phyloP scores from a whole-genome alignment of 2,329 filamentous ascomycete species.

The Orbilia oligospora region DNA sequence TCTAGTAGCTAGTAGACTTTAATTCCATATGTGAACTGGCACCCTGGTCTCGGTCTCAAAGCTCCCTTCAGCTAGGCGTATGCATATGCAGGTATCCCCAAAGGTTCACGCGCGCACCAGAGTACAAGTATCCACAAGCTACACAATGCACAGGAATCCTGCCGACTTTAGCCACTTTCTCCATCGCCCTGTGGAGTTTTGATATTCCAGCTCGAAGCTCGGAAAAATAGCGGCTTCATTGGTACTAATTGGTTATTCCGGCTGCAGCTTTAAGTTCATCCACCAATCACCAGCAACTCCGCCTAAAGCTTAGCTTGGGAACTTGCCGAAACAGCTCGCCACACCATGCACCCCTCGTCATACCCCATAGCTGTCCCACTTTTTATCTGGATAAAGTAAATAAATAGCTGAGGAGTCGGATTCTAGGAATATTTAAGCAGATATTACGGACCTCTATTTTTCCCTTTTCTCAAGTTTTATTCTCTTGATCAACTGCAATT shows the following conservation, averaged over 20 bases:
- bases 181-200: neutral
- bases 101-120: too few relatives aligned
- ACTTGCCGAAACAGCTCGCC: conserved; percentile 53
- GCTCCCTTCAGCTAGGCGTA: too few relatives aligned
- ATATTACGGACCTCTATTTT: conserved; percentile 17
- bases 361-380: conserved; percentile 33
- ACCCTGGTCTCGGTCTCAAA: neutral
- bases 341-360: conserved; percentile 42
- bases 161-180: conserved; percentile 41
- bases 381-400: conserved; percentile 35
- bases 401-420: conserved; percentile 44
- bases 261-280: conserved; percentile 53
- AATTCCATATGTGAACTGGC: neutral
- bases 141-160: conserved; percentile 21
- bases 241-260: conserved; percentile 52
- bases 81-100: too few relatives aligned
- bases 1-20: too few relatives aligned
- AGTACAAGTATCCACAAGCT: conserved; percentile 1
- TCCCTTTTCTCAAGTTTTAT: neutral
- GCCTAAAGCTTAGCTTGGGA: conserved; percentile 34
- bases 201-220: conserved; percentile 21
- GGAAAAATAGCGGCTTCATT: conserved; percentile 49
- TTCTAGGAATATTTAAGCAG: conserved; percentile 11
- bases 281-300: conserved; percentile 51
- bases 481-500: conserved; percentile 3